Base-by-base conservation (phyloP, 2,329 filamentous ascomycete genomes). In the Verticillium klebahnii region DNA sequence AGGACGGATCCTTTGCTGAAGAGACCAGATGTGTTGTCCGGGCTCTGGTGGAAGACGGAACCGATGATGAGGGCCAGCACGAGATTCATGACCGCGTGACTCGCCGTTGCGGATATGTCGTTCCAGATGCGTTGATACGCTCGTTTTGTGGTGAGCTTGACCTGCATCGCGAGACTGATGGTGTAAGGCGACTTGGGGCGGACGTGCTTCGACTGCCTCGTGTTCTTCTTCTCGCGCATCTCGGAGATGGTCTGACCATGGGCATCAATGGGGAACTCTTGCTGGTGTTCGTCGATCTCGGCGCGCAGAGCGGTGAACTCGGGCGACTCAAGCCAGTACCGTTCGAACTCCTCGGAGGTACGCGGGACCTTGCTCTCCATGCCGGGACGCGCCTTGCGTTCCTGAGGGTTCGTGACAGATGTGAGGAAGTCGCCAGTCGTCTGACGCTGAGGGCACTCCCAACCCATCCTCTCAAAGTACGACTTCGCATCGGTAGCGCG, bases 371-470 rank as follows among this genome's bases (percentile, higher is more conserved):
- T 78, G 61, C 78, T 73, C 67, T 90, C 86, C 73, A 83, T 87
- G 0, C 89, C 89, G 7, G 79, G 68, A 1, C 79, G 78, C 0
- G 82, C 73, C 56, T 76, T 75, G 34, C 89, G 81, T 72, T 91
- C 88, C 0, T 75, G 71, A 0, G 87, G 85, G 67, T 88, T 89
- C 0, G 89, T 91, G 31, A 91, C 77, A 0, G 85, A 86, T 0
- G 89, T 91, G 12, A 91, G 75, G 69, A 91, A 91, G 67, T 91
- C 89, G 2, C 82, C 86, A 0, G 85, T 88, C 0, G 88, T 91
- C 69, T 91, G 88, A 2, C 89, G 82, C 2, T 80, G 73, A 0
- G 88, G 88, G 67, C 89, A 91, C 37, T 82, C 71, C 81, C 85
- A 93, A 50, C 90, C 90, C 73, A 89, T 85, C 14, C 82, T 75